Evolutionary conservation across 1,284 basidiomycete genomes (phyloP).

Genomic region (Uromyces viciae-fabae): DNA sequence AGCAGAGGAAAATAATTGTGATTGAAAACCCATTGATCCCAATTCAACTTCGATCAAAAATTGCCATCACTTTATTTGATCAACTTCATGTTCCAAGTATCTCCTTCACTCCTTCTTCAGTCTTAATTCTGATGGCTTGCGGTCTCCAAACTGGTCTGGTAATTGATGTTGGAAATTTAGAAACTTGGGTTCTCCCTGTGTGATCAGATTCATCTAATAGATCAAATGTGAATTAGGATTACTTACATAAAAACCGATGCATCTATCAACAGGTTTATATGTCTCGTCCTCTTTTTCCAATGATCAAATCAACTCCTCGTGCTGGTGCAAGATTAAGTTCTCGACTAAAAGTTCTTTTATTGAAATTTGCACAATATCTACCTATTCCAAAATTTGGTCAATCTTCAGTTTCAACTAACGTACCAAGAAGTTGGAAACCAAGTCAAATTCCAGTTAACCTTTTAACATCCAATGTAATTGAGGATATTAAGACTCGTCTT

Average conservation of each 20-base stretch:
- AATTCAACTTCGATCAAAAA: constrained; percentile 75
- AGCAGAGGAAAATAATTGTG: constrained; percentile 84
- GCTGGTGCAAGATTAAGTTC: constrained; percentile 71
- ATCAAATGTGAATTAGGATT: background rate
- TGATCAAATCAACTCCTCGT: constrained; percentile 73
- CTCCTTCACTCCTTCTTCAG: constrained; percentile 80
- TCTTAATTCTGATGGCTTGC: constrained; percentile 75
- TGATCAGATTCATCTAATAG: constrained; percentile 50
- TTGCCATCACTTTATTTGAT: constrained; percentile 81
- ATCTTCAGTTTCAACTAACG: constrained; percentile 61
- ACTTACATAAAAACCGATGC: background rate
- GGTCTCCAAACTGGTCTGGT: constrained; percentile 89
- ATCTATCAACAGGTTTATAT: constrained; percentile 69
- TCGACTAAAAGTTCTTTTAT: constrained; percentile 71
- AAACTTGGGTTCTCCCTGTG: constrained; percentile 81
- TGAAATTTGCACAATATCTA: constrained; percentile 73
- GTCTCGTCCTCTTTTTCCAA: constrained; percentile 75
- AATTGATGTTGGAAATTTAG: constrained; percentile 83
- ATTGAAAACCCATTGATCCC: constrained; percentile 85
- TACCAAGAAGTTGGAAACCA: constrained; percentile 58
- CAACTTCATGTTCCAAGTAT: constrained; percentile 88
- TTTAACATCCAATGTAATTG: constrained; percentile 11
- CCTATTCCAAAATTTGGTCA: constrained; percentile 69
- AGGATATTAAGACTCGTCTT: constrained; percentile 31
- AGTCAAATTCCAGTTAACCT: background rate